These are phyloP conservation scores for Collybiopsis confluens DNA, from an alignment of 768 basidiomycete species.

Conservation along the genomic window DNA sequence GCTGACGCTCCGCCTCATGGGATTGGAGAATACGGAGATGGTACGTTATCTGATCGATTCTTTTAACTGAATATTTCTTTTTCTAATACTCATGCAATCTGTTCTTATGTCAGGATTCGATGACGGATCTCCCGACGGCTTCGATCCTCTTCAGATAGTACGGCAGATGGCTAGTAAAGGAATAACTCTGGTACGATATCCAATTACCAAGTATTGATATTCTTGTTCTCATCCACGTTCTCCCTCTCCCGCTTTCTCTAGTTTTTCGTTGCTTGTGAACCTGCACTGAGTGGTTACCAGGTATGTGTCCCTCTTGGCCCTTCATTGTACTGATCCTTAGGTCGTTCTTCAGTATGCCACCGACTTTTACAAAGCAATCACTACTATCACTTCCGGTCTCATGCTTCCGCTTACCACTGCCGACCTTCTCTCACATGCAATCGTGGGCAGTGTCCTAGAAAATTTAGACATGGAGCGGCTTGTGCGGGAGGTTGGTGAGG, in stretches of 20 bases:
- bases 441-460: constrained; percentile 94
- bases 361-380: constrained; percentile 93
- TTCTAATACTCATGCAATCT: constrained; percentile 6
- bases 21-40: constrained; percentile 95
- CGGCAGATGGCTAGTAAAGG: constrained; percentile 88
- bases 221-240: background rate
- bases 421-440: constrained; percentile 90
- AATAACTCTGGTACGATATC: constrained; percentile 73
- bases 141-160: constrained; percentile 84
- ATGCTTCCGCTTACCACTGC: constrained; percentile 97
- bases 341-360: constrained; percentile 64
- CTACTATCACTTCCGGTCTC: constrained; percentile 87
- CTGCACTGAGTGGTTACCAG: constrained; percentile 88
- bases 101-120: constrained; percentile 64
- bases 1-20: constrained; percentile 98
- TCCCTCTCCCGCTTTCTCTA: constrained; percentile 25
- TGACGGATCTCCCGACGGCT: constrained; percentile 89
- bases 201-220: too few species aligned
- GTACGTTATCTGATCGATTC: constrained; percentile 36
- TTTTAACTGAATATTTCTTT: constrained; percentile 3
- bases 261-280: constrained; percentile 99
- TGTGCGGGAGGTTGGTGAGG: constrained; percentile 90
- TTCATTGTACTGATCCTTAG: constrained; percentile 12
- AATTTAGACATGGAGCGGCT: constrained; percentile 98
- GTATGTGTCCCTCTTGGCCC: constrained; percentile 38